Base-by-base conservation (phyloP, 345 rosid genomes). In the Hypericum androsaemum region DNA sequence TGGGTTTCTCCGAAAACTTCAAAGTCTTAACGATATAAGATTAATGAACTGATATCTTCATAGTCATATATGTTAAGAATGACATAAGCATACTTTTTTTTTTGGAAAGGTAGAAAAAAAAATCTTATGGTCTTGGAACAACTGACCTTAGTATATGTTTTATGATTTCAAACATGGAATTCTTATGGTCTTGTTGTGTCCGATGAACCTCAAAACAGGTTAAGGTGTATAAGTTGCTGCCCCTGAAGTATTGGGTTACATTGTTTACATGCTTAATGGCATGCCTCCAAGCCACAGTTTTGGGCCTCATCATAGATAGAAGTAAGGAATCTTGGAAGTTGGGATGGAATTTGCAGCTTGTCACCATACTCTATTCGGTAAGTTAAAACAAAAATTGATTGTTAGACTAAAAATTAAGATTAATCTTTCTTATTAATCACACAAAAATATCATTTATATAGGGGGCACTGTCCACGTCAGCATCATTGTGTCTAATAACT, bases 321-420 rank as follows among this genome's bases (percentile, higher is more conserved):
- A 37, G 68, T 5, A 38, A 8, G 28, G 38, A 38, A 10, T 59
- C 71, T 0, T 71, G 84, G 84, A 59, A 38, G 51, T 32, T 79
- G 7, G 74, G 61, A 10, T 71, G 73, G 71, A 61, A 79, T 58
- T 50, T 76, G 28, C 64, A 71, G 47, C 68, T 79, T 5, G 17
- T 73, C 7, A 76, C 77, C 0, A 69, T 79, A 35, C 22, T 73
- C 15, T 79, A 79, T 63, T 73, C 74, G 22, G 83, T 77, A 59
- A 54, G 50, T 11, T 12, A 22, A 22, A 22, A 22, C 4, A 22
- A 22, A n/a, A 22, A 22, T 22, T 22, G 32, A 22, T 22, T 22
- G 1, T 22, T 22, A 22, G 1, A 22, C 1, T 22, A 22, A 22
- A n/a, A 22, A 22, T 28, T 4, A 8, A 11, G 12, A 39, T 2